Evolutionary conservation across 2,329 filamentous ascomycete species (phyloP).

Genomic region (Trichoderma atrobrunneum): DNA sequence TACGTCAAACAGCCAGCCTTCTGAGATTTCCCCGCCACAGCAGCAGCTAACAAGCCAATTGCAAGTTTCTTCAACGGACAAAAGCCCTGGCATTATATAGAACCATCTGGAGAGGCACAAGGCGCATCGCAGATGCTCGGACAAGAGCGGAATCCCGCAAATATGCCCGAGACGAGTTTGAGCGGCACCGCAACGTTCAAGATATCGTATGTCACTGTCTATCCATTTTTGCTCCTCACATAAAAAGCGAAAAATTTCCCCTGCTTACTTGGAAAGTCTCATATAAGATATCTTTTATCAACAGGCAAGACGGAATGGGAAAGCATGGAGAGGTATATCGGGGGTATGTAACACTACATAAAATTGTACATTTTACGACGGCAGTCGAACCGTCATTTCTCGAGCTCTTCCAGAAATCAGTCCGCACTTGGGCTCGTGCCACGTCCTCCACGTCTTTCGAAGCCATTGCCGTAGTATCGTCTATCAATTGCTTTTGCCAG

Average conservation of each 20-base stretch:
- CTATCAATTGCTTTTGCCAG: background rate
- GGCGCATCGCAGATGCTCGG: constrained; percentile 47
- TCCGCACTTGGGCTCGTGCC: background rate
- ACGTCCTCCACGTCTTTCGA: background rate
- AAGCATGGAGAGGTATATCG: constrained; percentile 50
- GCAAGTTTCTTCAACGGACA: constrained; percentile 57
- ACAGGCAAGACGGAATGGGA: constrained; percentile 67
- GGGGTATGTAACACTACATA: constrained; percentile 33
- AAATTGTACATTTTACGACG: constrained; percentile 27
- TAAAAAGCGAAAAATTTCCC: no score
- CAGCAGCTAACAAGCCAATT: background rate
- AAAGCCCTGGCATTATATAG: constrained; percentile 58
- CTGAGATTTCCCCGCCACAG: background rate
- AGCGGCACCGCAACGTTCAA: constrained; percentile 54
- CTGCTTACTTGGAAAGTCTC: constrained; percentile 39
- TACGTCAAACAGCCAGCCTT: constrained; percentile 30
- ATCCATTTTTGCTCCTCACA: no score
- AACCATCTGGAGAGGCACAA: constrained; percentile 53
- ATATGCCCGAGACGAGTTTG: constrained; percentile 60
- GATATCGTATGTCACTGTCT: constrained; percentile 54
- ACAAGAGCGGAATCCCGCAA: constrained; percentile 55
- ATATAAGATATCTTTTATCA: constrained; percentile 62
- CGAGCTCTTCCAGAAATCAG: background rate
- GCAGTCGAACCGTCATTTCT: background rate
- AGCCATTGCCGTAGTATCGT: constrained; percentile 1